Conservation (phyloP, 495 filamentous ascomycete species). For the Lasiosphaeris hirsuta region DNA sequence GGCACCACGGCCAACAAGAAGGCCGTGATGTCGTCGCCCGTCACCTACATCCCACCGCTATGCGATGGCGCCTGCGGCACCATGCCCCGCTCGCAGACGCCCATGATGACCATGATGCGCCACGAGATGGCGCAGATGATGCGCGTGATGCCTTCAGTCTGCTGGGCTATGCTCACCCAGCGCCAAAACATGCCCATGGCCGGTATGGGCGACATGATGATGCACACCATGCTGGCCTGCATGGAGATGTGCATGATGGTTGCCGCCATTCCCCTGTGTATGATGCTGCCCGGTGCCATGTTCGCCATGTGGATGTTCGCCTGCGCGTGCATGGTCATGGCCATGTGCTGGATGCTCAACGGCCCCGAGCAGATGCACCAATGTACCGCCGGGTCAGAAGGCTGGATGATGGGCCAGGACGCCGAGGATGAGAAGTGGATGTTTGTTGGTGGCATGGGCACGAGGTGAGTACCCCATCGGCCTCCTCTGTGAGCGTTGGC, state of each 20-base stretch:
- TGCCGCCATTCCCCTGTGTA: slow-evolving; percentile 26
- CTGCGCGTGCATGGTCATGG: slow-evolving; percentile 21
- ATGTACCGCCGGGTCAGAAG: slow-evolving; percentile 14
- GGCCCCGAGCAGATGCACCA: slow-evolving; percentile 17
- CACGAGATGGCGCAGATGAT: slow-evolving; percentile 25
- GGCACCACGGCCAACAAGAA: background rate
- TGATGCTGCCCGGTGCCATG: slow-evolving; percentile 28
- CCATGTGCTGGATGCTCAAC: slow-evolving; percentile 27
- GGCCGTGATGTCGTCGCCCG: slow-evolving; percentile 6
- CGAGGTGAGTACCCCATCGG: slow-evolving; percentile 17
- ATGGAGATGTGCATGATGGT: slow-evolving; percentile 31
- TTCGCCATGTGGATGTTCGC: slow-evolving; percentile 21
- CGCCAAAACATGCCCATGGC: slow-evolving; percentile 18
- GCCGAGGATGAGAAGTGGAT: slow-evolving; percentile 34
- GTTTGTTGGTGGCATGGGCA: slow-evolving; percentile 33
- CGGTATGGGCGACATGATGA: slow-evolving; percentile 20
- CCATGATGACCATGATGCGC: slow-evolving; percentile 19
- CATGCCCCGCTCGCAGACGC: slow-evolving; percentile 28
- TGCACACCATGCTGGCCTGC: slow-evolving; percentile 23
- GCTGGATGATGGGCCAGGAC: slow-evolving; percentile 28
- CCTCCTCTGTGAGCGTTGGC: background rate
- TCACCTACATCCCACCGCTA: slow-evolving; percentile 34
- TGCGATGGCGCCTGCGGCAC: slow-evolving; percentile 38
- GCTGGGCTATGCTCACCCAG: slow-evolving; percentile 22
- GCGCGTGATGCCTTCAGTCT: slow-evolving; percentile 21